Evolutionary conservation across 805 yeast species (phyloP), one percentile per base, ranked within the genome.

Genomic region (Wickerhamomyces subpelliculosus): DNA sequence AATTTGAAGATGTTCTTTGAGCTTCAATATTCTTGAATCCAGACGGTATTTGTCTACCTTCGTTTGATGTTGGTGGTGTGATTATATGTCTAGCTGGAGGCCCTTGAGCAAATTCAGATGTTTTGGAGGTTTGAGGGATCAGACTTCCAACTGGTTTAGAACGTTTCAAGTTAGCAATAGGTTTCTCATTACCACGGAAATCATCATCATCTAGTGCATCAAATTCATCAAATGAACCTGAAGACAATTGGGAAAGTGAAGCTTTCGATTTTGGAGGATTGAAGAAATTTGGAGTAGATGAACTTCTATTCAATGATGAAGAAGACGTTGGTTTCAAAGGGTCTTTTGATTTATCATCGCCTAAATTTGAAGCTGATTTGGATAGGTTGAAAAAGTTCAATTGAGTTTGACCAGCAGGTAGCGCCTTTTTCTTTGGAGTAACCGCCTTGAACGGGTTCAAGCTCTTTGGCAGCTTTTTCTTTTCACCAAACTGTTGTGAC

Each of bases 61-160:
- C 27, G 4, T 16, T 8, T 30, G 32, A 30, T 4, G 23, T 13
- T 12, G 34, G 25, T 14, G 34, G 25, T 12, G 27, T 14, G 14
- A 8, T 5, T 23, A 24, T 32, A 17, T 12, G 6, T 6, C n/a
- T 24, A 21, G 23, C 9, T 25, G 27, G 5, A 13, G 16, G 12
- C 8, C 16, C 6, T 13, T 14, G 4, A 8, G 27, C 16, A 13
- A 16, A 13, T 5, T 7, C 6, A 13, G 4, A 13, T 25, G 27
- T 14, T 32, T 4, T 25, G 17, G 27, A 23, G 20, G 28, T 32
- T 32, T 23, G 20, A 25, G 27, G 16, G 11, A 10, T 5, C 4
- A 32, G 6, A 5, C 21, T 22, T 6, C 46, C 47, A 18, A 43
- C 25, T 11, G 49, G 49, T 27, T 35, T 37, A 13, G 49, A 43